phyloP scores from a whole-genome alignment of 2,329 filamentous ascomycete species.

The Dryadomyces quercus-mongolicae region DNA sequence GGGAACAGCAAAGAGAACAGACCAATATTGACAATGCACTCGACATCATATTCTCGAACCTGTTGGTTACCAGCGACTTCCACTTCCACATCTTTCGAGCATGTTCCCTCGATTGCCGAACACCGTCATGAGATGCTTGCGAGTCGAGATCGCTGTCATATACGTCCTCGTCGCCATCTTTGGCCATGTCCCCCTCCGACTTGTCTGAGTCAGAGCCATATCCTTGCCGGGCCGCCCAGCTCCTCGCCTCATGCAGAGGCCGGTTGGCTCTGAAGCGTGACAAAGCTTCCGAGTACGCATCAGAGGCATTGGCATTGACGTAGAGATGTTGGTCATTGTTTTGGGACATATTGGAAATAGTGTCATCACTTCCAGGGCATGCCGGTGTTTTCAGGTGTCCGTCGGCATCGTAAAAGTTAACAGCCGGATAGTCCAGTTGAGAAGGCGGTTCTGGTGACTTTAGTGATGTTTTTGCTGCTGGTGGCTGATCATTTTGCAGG shows the following conservation, averaged over 20 bases:
- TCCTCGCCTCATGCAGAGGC: background rate
- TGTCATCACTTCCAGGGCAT: background rate
- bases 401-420: background rate
- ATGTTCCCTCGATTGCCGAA: background rate
- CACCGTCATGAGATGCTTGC: background rate
- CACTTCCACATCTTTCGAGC: background rate
- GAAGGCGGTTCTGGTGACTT: too few species aligned
- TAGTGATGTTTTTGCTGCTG: background rate
- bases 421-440: background rate
- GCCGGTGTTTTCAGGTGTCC: background rate
- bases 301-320: background rate
- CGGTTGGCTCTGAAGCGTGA: background rate
- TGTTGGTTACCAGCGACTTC: background rate
- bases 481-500: background rate
- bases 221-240: background rate
- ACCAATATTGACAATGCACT: background rate
- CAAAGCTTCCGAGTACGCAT: background rate
- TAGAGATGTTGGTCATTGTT: background rate
- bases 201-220: background rate
- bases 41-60: background rate
- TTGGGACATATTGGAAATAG: background rate
- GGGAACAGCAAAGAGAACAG: too few species aligned
- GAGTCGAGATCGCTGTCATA: background rate
- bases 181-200: background rate
- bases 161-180: background rate